Conservation (phyloP, 164 flowering plant species). For the Aristolochia fimbriata region DNA sequence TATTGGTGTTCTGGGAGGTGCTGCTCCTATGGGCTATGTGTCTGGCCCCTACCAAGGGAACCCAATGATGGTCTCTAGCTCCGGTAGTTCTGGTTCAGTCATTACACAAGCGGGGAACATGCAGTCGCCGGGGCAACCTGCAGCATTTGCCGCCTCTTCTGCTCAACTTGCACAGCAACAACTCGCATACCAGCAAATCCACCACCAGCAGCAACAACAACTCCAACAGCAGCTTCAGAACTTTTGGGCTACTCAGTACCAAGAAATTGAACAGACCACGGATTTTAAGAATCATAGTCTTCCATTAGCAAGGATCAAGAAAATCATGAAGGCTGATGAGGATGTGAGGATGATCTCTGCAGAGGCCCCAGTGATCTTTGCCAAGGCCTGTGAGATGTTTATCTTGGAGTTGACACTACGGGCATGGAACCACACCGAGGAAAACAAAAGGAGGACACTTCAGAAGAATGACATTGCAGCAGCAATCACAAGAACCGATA, state of each 20-base stretch:
- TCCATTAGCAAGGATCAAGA: slow-evolving; percentile 77
- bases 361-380: slow-evolving; percentile 74
- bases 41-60: slow-evolving; percentile 33
- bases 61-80: slow-evolving; percentile 32
- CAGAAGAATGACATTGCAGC: slow-evolving; percentile 85
- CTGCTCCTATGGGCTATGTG: slow-evolving; percentile 36
- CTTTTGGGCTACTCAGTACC: slow-evolving; percentile 59
- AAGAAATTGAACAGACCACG: slow-evolving; percentile 54
- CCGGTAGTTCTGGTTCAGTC: not conserved
- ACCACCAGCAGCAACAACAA: slow-evolving; percentile 66
- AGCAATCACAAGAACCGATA: slow-evolving; percentile 70
- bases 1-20: slow-evolving; percentile 27
- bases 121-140: not conserved
- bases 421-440: slow-evolving; percentile 78
- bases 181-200: slow-evolving; percentile 61
- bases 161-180: slow-evolving; percentile 51
- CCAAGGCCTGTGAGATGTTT: slow-evolving; percentile 85
- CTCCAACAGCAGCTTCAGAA: slow-evolving; percentile 55
- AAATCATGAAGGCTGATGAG: slow-evolving; percentile 86
- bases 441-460: slow-evolving; percentile 69
- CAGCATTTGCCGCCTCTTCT: slow-evolving; percentile 13
- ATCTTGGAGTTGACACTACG: slow-evolving; percentile 67
- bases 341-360: slow-evolving; percentile 86
- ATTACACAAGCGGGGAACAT: not conserved
- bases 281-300: slow-evolving; percentile 78